Evolutionary conservation across 768 basidiomycete genomes (phyloP), one percentile per base, ranked within the genome.

Genomic region (Russula lepida): DNA sequence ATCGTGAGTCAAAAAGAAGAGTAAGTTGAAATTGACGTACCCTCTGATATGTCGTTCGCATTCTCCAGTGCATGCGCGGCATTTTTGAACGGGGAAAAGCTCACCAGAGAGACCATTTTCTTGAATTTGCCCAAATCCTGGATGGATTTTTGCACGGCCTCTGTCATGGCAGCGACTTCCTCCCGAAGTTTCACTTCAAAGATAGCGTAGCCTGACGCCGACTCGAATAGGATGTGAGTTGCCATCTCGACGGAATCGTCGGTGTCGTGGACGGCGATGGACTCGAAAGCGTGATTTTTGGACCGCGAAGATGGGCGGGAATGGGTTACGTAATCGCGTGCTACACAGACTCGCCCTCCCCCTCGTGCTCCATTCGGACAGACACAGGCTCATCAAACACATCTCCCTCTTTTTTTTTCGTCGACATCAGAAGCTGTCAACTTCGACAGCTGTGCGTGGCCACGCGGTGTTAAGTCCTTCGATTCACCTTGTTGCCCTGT

Each of bases 51-150:
- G 74, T 98, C 95, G 71, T 98, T 98, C 54, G 88, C 87, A 68
- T 97, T 98, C 76, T 98, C 93, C 67, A 98, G 78, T 35, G 94
- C 94, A 71, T 95, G 86, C 0, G 91, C 93, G 25, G 94, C 92
- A 62, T 79, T 93, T 74, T 91, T 92, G 80, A 95, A 98, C 0
- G 95, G 95, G 57, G 86, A 82, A 78, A 98, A 98, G 72, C 90
- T 93, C 73, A 88, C 72, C 70, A 98, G 76, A 68, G 85, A 79
- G 64, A 97, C 91, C 89, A 95, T 93, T 78, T 92, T 94, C 60
- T 82, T 79, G 73, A 98, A 98, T 74, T 89, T 94, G 67, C 83
- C 76, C 67, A 94, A 78, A 74, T 98, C 92, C 66, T 80, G 80
- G 69, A 98, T 87, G 46, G 91, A 91, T 58, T 88, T 84, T 74